A percentile compares a stretch with the other conserved stretches of the same genome.
phyloP scores from a whole-genome alignment of 345 rosid species.

The Arabis alpina region DNA sequence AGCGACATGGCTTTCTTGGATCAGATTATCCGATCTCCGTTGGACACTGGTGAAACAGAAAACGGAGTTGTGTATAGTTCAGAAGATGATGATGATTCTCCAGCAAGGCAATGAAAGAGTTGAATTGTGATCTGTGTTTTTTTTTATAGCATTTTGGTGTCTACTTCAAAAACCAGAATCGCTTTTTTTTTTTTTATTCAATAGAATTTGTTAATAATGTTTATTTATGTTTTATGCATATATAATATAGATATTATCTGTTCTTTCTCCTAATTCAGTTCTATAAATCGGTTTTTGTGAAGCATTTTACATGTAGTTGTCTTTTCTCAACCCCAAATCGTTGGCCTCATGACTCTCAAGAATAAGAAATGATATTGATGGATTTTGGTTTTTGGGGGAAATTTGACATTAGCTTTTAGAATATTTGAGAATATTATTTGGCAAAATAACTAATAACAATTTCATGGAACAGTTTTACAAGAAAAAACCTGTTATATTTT shows the following conservation, averaged over 20 bases:
- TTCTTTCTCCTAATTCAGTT: no score
- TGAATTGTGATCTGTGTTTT: background rate
- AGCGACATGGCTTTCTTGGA: conserved; percentile 29
- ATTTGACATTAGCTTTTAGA: no score
- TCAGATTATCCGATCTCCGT: conserved; percentile 33
- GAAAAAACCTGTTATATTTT: no score
- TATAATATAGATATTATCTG: background rate
- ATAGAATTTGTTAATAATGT: conserved; percentile 30
- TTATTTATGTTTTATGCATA: conserved; percentile 12
- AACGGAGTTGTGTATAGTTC: background rate
- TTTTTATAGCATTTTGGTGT: conserved; percentile 8
- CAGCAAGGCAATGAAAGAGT: conserved; percentile 17
- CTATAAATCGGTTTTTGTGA: no score
- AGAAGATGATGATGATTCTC: conserved; percentile 3
- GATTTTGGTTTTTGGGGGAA: no score
- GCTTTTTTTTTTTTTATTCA: background rate
- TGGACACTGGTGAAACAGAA: conserved; percentile 12
- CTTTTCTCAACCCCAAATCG: background rate
- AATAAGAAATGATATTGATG: no score
- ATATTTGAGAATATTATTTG: no score
- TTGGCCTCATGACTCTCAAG: background rate
- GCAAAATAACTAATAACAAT: no score
- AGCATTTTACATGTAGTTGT: no score
- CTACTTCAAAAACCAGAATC: conserved; percentile 7
- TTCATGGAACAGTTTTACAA: no score